Evolutionary conservation across 2,329 filamentous ascomycete genomes (phyloP), one percentile per base, ranked within the genome.

Genomic region (Fusarium brevicatenulatum): DNA sequence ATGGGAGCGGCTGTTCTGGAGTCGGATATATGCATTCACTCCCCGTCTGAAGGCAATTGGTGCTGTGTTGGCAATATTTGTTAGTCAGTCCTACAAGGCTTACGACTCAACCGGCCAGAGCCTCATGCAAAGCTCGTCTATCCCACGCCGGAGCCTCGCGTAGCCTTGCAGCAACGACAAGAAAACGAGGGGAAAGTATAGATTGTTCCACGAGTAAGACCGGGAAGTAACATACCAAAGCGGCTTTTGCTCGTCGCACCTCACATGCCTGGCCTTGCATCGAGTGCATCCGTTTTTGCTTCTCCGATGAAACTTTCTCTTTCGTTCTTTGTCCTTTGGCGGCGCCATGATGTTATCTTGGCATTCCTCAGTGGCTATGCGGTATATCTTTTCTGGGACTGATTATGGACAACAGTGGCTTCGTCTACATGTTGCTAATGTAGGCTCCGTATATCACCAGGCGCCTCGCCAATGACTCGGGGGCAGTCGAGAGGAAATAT

Each of bases 181-280:
- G 58, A 56, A 66, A 65, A 57, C 50, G 69, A 61, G 68, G 71
- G 60, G 56, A 44, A 68, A 61, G 32, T 37, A 66, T 66, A 58
- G 57, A 49, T 28, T 59, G 59, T 59, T 70, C 44, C 56, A 58
- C 56, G 63, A 63, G 64, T 72, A 60, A 63, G 60, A 58, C 49
- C 47, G 40, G 57, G 55, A 62, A 53, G 46, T 47, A 58, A 81
- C 83, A 74, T 82, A 85, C 84, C 84, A 86, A 46, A 85, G 78
- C 44, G 84, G 84, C 70, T 80, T 83, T 67, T 80, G 80, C 72
- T 86, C 84, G 66, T 86, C 83, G 76, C 84, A 86, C 58, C 84
- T 82, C 56, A 86, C 84, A 71, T 85, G 84, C 70, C 84, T 69
- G 19, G 82, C 60, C 76, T 77, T 75, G 83, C 85, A 78, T 81